phyloP scores from a whole-genome alignment of 164 flowering plant species.

The Taxillus chinensis region DNA sequence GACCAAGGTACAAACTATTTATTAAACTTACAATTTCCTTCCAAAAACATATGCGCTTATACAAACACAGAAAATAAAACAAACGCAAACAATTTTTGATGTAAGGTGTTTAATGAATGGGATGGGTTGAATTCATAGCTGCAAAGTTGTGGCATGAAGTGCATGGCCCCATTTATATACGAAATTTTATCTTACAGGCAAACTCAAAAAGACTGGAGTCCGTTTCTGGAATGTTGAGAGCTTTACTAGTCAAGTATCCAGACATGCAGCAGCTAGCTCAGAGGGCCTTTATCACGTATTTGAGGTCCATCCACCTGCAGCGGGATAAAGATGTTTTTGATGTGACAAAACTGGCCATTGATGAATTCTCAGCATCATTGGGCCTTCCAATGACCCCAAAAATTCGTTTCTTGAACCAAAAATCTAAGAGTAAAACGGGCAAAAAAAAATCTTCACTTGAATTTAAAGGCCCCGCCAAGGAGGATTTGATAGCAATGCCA shows the following conservation, averaged over 20 bases:
- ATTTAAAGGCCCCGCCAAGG: slow-evolving; percentile 17
- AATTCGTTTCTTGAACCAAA: slow-evolving; percentile 54
- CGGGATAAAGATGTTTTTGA: slow-evolving; percentile 73
- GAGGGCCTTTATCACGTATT: slow-evolving; percentile 74
- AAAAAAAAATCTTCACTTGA: slow-evolving; percentile 20
- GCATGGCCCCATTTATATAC: neutral
- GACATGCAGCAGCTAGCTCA: slow-evolving; percentile 53
- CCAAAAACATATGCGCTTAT: no score
- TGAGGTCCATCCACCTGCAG: slow-evolving; percentile 59
- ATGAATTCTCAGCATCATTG: slow-evolving; percentile 74
- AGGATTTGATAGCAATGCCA: slow-evolving; percentile 11
- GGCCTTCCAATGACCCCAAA: slow-evolving; percentile 87
- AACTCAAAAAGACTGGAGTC: slow-evolving; percentile 51
- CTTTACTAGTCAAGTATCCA: slow-evolving; percentile 61
- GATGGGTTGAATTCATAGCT: neutral
- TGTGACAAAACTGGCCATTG: slow-evolving; percentile 54
- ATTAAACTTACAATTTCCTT: neutral
- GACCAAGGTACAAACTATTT: slow-evolving; percentile 39
- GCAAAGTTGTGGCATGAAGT: neutral
- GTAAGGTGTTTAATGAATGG: neutral
- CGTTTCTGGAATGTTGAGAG: slow-evolving; percentile 49
- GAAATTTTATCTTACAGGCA: slow-evolving; percentile 35
- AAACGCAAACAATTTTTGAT: no score
- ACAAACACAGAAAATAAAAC: no score
- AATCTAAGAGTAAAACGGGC: slow-evolving; percentile 18